Base-by-base conservation (phyloP, 2,329 filamentous ascomycete species). In the Talaromyces piceae region DNA sequence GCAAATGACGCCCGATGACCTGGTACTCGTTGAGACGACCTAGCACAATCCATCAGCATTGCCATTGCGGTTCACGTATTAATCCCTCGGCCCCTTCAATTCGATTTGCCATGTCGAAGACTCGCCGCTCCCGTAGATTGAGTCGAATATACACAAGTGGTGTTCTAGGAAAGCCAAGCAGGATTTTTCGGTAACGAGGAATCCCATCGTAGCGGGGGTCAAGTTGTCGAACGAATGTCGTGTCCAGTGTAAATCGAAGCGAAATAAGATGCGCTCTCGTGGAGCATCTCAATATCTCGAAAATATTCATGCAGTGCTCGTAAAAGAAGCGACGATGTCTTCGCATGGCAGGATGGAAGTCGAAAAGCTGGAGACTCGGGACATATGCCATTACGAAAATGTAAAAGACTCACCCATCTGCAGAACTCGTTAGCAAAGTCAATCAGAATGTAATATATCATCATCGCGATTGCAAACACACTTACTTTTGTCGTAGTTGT, bases 11-110 rank as follows among this genome's bases (percentile, higher is more conserved):
- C 81, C 94, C 93, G 74, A 98, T 95, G 82, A 98, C 91, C 86
- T 97, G 93, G 85, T 95, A 98, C 86, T 98, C 93, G 77, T 90
- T 88, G 81, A 98, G 91, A 84, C 93, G 93, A 89, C 91, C 93
- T 98, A 76, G 26, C 60, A 56, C 60, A 59, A 56, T 57, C 60
- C 59, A 66, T 61, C 45, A 61, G 51, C 41, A 26, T 16, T 30
- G 30, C 23, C 11, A 41, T 25, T 16, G 4, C 4, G 6, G 13
- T 20, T 20, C 33, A 43, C 20, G n/a, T 16, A 43, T 23, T 6
- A 13, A 43, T 13, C 25, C 8, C 20, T 22, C 12, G 11, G 12
- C 22, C 3, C 20, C 11, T 43, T 16, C 20, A 43, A 13, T 43
- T 43, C 39, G 20, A 26, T 25, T 25, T 43, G 39, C 23, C 39